These are phyloP conservation scores for Ceratocystis eucalypticola DNA, from an alignment of 2,329 filamentous ascomycete species.

Conservation along the genomic window DNA sequence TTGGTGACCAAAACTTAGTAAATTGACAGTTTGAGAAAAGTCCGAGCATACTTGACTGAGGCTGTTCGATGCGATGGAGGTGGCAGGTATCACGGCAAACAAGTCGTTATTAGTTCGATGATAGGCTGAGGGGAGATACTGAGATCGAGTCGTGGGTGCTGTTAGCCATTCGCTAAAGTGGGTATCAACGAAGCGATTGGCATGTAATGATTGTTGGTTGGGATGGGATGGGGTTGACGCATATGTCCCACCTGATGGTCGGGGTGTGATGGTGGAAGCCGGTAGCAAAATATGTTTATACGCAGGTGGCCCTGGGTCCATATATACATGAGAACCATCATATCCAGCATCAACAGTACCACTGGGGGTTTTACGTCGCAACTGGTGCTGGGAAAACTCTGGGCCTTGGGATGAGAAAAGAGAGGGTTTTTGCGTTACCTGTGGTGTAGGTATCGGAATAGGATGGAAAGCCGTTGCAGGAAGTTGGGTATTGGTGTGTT, in stretches of 20 bases:
- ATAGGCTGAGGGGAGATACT: not conserved
- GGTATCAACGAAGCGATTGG: not conserved
- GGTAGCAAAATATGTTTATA: slow-evolving; percentile 74
- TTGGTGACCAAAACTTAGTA: not conserved
- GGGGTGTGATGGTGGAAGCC: slow-evolving; percentile 25
- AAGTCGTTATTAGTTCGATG: not conserved
- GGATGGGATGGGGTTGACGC: not conserved
- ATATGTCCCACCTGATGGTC: not conserved
- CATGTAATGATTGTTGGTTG: not conserved
- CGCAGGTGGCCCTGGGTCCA: slow-evolving; percentile 59
- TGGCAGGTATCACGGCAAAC: not conserved
- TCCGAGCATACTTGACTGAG: not conserved
- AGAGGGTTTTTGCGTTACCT: not conserved
- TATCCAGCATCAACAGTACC: slow-evolving; percentile 89
- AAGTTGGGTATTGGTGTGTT: not conserved
- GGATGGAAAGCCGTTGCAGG: not conserved
- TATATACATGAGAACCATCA: slow-evolving; percentile 66
- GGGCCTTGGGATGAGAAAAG: not conserved
- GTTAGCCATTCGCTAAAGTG: not conserved
- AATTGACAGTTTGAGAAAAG: slow-evolving; percentile 1
- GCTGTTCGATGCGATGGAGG: not conserved
- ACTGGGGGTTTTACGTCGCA: slow-evolving; percentile 83
- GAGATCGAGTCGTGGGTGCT: not conserved
- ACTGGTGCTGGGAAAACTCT: slow-evolving; percentile 36
- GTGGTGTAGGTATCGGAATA: not conserved